Evolutionary conservation across 257 asterid species (phyloP).

Genomic region (Scutellaria barbata): DNA sequence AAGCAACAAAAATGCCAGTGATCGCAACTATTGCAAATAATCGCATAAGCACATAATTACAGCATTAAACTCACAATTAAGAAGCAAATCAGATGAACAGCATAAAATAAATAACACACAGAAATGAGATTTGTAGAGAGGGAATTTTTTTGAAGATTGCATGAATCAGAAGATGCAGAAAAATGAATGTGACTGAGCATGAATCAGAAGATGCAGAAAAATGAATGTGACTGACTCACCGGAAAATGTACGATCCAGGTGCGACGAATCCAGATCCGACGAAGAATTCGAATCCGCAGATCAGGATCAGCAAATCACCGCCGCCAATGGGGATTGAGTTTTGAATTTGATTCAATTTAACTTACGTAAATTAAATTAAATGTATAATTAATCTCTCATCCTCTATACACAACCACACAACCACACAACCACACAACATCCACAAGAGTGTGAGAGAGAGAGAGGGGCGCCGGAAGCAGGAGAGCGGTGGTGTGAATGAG

Average conservation of each 20-base stretch:
- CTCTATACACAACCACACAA: no score
- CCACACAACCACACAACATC: neutral
- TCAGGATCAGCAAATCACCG: slow-evolving; percentile 41
- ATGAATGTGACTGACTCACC: slow-evolving; percentile 39
- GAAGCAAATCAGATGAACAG: slow-evolving; percentile 17
- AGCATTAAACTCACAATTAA: slow-evolving; percentile 32
- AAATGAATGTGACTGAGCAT: slow-evolving; percentile 20
- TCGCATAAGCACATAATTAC: slow-evolving; percentile 18
- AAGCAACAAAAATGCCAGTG: slow-evolving; percentile 20
- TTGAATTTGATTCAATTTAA: slow-evolving; percentile 6
- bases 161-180: slow-evolving; percentile 4
- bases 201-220: slow-evolving; percentile 2
- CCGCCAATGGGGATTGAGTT: slow-evolving; percentile 38
- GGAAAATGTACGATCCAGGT: slow-evolving; percentile 40
- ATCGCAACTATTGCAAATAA: slow-evolving; percentile 26
- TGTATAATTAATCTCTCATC: slow-evolving; percentile 3
- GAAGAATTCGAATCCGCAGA: slow-evolving; percentile 33
- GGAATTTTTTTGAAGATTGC: neutral
- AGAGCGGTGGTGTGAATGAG: slow-evolving; percentile 29
- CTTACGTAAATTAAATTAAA: slow-evolving; percentile 13
- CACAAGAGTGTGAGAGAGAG: slow-evolving; percentile 2
- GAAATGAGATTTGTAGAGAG: neutral
- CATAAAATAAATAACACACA: neutral
- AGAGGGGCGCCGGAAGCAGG: neutral
- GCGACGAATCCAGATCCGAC: slow-evolving; percentile 46